phyloP scores from a whole-genome alignment of 1,139 yeast genomes.

The Kodamaea anthophila region DNA sequence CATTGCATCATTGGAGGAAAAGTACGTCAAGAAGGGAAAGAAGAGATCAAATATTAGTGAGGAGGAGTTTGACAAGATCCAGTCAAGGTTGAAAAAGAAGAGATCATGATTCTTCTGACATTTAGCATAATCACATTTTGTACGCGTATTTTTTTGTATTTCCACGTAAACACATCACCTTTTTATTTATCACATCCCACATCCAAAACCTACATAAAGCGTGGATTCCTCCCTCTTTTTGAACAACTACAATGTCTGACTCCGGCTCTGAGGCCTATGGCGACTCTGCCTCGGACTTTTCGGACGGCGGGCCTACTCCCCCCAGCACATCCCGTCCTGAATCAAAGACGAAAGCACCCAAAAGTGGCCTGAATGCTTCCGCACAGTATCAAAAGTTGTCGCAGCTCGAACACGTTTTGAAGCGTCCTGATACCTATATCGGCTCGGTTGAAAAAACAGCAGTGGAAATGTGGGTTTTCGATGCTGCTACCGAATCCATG shows the following conservation, averaged over 20 bases:
- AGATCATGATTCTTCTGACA: too few relatives aligned
- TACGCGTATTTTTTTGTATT: too few relatives aligned
- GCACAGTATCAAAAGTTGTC: constrained; percentile 90
- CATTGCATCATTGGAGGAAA: constrained; percentile 47
- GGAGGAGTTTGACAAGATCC: constrained; percentile 36
- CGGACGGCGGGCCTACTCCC: constrained; percentile 2
- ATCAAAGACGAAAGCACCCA: constrained; percentile 6
- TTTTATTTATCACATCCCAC: background rate
- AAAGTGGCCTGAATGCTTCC: constrained; percentile 35
- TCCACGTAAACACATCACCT: too few relatives aligned
- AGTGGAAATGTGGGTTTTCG: constrained; percentile 81
- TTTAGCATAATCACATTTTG: too few relatives aligned
- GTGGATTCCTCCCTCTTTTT: constrained; percentile 1
- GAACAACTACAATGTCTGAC: constrained; percentile 7
- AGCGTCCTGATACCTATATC: constrained; percentile 96
- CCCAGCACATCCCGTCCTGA: constrained; percentile 3
- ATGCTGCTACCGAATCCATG: constrained; percentile 68
- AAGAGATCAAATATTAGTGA: constrained; percentile 35
- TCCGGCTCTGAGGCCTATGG: constrained; percentile 6
- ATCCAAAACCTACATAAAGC: background rate
- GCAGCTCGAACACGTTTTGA: constrained; percentile 91
- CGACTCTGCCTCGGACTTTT: constrained; percentile 7
- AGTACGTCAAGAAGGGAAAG: constrained; percentile 41
- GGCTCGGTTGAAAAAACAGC: constrained; percentile 88
- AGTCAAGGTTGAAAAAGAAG: constrained; percentile 9